Evolutionary conservation across 352 stramenopile species (phyloP).

Genomic region (Peronospora belbahrii): DNA sequence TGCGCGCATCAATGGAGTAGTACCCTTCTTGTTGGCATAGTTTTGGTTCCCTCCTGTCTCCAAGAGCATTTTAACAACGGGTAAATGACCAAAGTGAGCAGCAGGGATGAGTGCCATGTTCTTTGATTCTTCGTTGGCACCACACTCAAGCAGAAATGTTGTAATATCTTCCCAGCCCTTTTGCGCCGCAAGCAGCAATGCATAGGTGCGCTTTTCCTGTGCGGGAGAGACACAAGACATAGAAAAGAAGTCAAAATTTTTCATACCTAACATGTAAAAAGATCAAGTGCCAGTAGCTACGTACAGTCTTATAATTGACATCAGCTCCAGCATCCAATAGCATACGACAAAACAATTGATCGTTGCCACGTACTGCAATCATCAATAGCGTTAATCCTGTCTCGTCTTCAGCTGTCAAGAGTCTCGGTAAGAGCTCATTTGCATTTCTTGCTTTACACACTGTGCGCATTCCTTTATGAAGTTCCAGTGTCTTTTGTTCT

Average conservation of each 20-base stretch:
- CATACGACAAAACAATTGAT: conserved; percentile 46
- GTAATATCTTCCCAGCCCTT: conserved; percentile 72
- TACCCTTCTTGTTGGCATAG: conserved; percentile 84
- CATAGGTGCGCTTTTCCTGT: conserved; percentile 79
- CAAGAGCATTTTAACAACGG: conserved; percentile 65
- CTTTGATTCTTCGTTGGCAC: conserved; percentile 73
- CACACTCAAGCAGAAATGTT: conserved; percentile 53
- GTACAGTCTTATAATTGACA: conserved; percentile 75
- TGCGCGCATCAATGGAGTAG: conserved; percentile 78
- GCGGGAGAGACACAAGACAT: conserved; percentile 13
- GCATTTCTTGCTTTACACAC: conserved; percentile 45
- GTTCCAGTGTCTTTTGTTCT: conserved; percentile 37
- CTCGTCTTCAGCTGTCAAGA: conserved; percentile 61
- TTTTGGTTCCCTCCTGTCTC: conserved; percentile 64
- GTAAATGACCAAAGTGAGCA: conserved; percentile 75
- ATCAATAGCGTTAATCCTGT: conserved; percentile 80
- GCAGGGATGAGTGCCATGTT: conserved; percentile 83
- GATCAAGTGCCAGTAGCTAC: conserved; percentile 9
- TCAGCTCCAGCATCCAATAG: conserved; percentile 65
- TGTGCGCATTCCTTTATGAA: conserved; percentile 57
- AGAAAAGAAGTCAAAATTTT: conserved; percentile 3
- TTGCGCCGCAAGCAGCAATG: conserved; percentile 71
- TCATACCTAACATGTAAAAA: no score
- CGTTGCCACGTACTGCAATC: conserved; percentile 62
- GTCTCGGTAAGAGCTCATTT: conserved; percentile 37